phyloP scores from a whole-genome alignment of 2,329 filamentous ascomycete genomes.

The Aureobasidium melanogenum region DNA sequence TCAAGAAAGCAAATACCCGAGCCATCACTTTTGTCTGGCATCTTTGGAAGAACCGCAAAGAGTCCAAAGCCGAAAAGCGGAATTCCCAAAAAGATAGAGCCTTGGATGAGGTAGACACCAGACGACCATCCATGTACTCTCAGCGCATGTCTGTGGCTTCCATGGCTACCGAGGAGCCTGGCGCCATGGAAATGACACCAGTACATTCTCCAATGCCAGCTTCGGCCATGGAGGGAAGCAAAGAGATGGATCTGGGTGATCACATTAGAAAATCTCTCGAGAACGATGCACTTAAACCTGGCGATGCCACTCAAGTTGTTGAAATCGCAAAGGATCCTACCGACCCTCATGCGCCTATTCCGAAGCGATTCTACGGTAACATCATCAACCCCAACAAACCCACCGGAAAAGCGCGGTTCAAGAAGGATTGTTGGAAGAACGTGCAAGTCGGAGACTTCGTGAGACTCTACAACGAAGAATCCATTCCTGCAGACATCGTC shows the following conservation, averaged over 20 bases:
- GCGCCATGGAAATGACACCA: conserved; percentile 85
- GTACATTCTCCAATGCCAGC: conserved; percentile 71
- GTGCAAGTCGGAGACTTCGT: conserved; percentile 94
- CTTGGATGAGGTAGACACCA: conserved; percentile 52
- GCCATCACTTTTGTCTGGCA: conserved; percentile 49
- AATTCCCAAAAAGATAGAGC: conserved; percentile 42
- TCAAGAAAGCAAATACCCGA: conserved; percentile 80
- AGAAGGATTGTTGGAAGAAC: conserved; percentile 91
- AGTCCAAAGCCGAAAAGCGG: conserved; percentile 35
- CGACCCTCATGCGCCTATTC: conserved; percentile 35
- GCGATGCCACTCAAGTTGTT: conserved; percentile 19
- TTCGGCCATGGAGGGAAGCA: conserved; percentile 35
- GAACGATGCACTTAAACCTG: conserved; percentile 16
- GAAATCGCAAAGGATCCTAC: conserved; percentile 22
- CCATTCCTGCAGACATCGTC: conserved; percentile 86
- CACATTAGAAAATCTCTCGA: conserved; percentile 12
- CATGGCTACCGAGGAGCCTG: conserved; percentile 40
- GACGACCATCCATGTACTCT: conserved; percentile 48
- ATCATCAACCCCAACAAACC: conserved; percentile 65
- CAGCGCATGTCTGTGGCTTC: conserved; percentile 39
- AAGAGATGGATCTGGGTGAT: conserved; percentile 16
- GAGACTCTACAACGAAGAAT: conserved; percentile 91
- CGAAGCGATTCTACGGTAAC: conserved; percentile 51
- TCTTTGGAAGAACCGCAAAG: conserved; percentile 33
- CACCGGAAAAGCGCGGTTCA: conserved; percentile 70